Evolutionary conservation across 257 asterid species (phyloP), one percentile per base, ranked within the genome.

Genomic region (Solanum infundibuliforme): DNA sequence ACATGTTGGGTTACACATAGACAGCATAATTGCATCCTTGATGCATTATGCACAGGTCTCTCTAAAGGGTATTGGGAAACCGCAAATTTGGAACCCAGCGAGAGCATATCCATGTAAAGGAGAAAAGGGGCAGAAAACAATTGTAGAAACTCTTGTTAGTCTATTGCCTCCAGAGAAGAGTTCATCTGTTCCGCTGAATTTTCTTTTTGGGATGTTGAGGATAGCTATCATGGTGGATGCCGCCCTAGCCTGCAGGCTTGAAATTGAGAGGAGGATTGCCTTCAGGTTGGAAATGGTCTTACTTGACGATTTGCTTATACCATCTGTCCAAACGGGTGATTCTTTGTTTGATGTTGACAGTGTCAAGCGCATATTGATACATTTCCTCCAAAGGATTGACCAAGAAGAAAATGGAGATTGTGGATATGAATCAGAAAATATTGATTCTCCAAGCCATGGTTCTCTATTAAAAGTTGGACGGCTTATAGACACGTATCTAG

Each of bases 71-170:
- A 90, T 93, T 29, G 95, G 92, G 91, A 91, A 91, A 87, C 89
- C 94, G 5, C 96, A 93, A 12, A 92, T 93, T 27, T 93, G 92
- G 96, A 93, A 92, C 88, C 94, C 95, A 6, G 94, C 94, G 7
- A 90, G 93, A 66, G 60, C 90, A 43, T 86, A 86, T 90, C 88
- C 89, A 86, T 38, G 83, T 21, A 27, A 34, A 48, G 71, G 81
- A 12, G 92, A 91, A 79, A 82, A 82, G 43, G 93, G 91, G 38
- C 95, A 94, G 82, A 93, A 88, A 85, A 32, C 60, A 35, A 90
- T 93, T 32, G 88, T 90, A 3, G 95, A 93, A 86, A 89, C 92
- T 74, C 91, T 94, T 20, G 94, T 89, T n/a, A 86, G 87, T 86
- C 90, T 93, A 36, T 90, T 94, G 13, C 95, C 95, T 31, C 79